Base-by-base conservation (phyloP, 2,329 filamentous ascomycete genomes). In the Colletotrichum tabaci region DNA sequence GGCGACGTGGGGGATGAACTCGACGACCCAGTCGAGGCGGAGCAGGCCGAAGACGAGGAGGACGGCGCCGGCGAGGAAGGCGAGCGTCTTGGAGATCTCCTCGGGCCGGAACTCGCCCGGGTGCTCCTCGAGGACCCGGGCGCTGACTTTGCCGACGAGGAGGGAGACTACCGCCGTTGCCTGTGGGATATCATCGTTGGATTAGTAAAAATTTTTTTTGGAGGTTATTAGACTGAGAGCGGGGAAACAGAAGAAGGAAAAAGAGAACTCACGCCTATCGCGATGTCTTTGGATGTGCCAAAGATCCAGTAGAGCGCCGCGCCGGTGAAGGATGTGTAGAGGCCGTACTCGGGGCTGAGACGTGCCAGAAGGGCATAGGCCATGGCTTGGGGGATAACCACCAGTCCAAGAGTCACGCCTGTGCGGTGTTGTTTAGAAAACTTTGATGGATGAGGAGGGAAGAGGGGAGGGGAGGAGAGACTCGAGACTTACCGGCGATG, bases 311-410 rank as follows among this genome's bases (percentile, higher is more conserved):
- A 96, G 58, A 94, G 86, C 64, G 94, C 82, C 21, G 94, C 92
- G 58, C 93, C 93, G 79, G 94, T 93, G 77, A 96, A 96, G 0
- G 93, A 95, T 0, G 93, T 94, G 81, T 96, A 96, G 0, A 96
- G 84, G 35, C 93, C 93, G 76, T 89, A 95, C 75, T 94, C 87
- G 2, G 90, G 87, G 0, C 87, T 86, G 16, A 96, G 84, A 46
- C 90, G 84, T 21, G 93, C 93, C 23, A 96, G 85, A 40, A 90
- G 83, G 15, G 93, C 93, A 78, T 96, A 96, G 0, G 93, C 93
- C 91, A 95, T 93, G 63, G 91, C 90, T 80, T 95, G 93, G 4
- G 93, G 93, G 57, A 95, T 90, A 21, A 95, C 92, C 8, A 95
- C 92, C 55, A 92, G 87, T 52, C 93, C 93, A 67, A 83, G 78